These are phyloP conservation scores for Achaetomiella virescens DNA, from an alignment of 495 filamentous ascomycete genomes.

Conservation along the genomic window DNA sequence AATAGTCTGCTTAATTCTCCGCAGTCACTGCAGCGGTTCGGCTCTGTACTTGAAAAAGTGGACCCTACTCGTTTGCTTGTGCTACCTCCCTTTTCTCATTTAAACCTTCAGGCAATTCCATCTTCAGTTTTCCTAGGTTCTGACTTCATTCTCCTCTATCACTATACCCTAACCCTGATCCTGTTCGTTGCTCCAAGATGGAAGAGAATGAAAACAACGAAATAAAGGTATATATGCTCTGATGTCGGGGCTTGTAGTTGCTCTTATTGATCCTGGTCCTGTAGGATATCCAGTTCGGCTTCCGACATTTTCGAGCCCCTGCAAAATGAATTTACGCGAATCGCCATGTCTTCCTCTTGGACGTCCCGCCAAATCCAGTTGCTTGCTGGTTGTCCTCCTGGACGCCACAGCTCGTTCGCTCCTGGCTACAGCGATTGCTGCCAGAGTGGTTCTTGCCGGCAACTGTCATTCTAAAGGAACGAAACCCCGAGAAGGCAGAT, in stretches of 20 bases:
- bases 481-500: constrained; percentile 6
- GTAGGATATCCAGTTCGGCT: constrained; percentile 7
- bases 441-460: constrained; percentile 11
- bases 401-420: constrained; percentile 3
- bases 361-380: constrained; percentile 8
- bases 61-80: too few relatives aligned
- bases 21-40: too few relatives aligned
- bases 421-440: constrained; percentile 9
- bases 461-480: constrained; percentile 10
- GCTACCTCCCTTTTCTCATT: too few relatives aligned
- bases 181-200: too few relatives aligned
- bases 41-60: too few relatives aligned
- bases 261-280: not conserved
- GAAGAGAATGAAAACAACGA: too few relatives aligned
- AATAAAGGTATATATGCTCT: too few relatives aligned
- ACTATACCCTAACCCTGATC: too few relatives aligned
- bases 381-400: not conserved
- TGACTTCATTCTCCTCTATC: too few relatives aligned
- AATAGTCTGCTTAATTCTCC: too few relatives aligned
- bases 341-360: constrained; percentile 4
- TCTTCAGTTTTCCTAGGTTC: too few relatives aligned
- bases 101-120: too few relatives aligned
- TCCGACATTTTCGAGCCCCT: constrained; percentile 5
- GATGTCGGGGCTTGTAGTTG: not conserved
- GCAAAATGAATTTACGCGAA: constrained; percentile 5